Conservation (phyloP, 2,329 filamentous ascomycete genomes). For the Immersiporthe knoxdaviesiana region DNA sequence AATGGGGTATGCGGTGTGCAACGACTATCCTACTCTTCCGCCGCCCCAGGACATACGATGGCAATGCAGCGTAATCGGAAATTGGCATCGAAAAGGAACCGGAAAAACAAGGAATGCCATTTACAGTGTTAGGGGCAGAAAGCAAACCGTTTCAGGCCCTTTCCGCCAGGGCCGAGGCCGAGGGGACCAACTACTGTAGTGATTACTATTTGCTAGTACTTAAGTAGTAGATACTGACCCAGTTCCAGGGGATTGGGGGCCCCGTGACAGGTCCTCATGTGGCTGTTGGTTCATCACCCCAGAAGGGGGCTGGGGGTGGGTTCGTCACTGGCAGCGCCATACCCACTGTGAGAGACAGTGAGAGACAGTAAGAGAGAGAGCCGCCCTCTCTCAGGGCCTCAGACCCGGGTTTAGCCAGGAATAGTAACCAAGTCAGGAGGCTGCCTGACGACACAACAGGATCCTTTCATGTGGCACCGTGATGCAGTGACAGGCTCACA, state of each 20-base stretch:
- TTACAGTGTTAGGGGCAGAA: background rate
- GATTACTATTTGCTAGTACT: background rate
- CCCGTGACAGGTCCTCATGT: constrained; percentile 12
- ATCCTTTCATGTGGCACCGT: constrained; percentile 12
- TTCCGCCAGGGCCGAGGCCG: background rate
- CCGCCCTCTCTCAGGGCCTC: background rate
- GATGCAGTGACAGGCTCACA: constrained; percentile 12
- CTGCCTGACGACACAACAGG: background rate
- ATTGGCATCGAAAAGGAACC: constrained; percentile 1
- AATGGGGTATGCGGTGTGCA: background rate
- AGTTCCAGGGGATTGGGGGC: background rate
- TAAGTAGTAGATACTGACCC: too few species aligned
- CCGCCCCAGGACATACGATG: background rate
- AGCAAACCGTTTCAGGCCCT: background rate
- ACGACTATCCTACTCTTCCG: background rate
- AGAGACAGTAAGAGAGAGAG: background rate
- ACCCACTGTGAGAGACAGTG: background rate
- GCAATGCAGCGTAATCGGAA: background rate
- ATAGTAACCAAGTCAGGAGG: background rate
- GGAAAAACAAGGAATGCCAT: background rate
- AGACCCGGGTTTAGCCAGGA: background rate
- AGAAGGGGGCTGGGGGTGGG: background rate
- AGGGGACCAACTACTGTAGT: background rate
- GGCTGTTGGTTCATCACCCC: constrained; percentile 11
- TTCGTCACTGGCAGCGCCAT: constrained; percentile 7